phyloP scores from a whole-genome alignment of 2,329 filamentous ascomycete species.

The Cordyceps cicadae region DNA sequence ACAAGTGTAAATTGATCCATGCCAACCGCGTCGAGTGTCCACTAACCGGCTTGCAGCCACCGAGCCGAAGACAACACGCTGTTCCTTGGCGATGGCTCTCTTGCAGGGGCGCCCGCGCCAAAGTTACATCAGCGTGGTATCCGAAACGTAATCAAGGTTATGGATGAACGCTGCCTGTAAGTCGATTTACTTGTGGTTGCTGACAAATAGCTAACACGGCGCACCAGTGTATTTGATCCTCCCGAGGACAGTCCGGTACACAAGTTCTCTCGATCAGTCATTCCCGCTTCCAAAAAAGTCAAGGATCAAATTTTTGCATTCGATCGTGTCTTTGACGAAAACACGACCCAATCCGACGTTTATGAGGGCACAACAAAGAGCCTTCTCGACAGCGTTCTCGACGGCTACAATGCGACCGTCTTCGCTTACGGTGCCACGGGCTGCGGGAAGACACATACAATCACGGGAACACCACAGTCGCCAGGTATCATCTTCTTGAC shows the following conservation, averaged over 20 bases:
- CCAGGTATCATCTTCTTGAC: conserved; percentile 98
- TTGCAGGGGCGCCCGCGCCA: conserved; percentile 77
- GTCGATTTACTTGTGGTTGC: conserved; percentile 27
- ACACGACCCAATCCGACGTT: conserved; percentile 81
- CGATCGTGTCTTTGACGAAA: conserved; percentile 94
- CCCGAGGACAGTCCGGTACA: conserved; percentile 91
- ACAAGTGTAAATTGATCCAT: conserved; percentile 53
- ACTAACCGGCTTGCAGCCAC: conserved; percentile 33
- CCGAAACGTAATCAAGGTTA: conserved; percentile 85
- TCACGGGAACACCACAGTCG: conserved; percentile 82
- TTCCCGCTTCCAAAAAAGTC: conserved; percentile 78
- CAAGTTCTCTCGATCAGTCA: conserved; percentile 72
- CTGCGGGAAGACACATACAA: conserved; percentile 97
- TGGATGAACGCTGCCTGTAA: conserved; percentile 93
- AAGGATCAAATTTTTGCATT: conserved; percentile 98
- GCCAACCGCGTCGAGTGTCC: background rate
- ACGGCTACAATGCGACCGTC: conserved; percentile 97
- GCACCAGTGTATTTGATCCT: conserved; percentile 80
- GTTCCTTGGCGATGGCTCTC: conserved; percentile 93
- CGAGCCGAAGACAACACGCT: conserved; percentile 74
- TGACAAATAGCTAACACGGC: background rate
- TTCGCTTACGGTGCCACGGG: conserved; percentile 98
- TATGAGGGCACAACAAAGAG: conserved; percentile 87
- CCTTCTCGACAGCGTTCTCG: conserved; percentile 88
- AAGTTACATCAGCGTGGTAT: conserved; percentile 82